Conservation (phyloP, 1,284 basidiomycete genomes). For the Naganishia liquefaciens region DNA sequence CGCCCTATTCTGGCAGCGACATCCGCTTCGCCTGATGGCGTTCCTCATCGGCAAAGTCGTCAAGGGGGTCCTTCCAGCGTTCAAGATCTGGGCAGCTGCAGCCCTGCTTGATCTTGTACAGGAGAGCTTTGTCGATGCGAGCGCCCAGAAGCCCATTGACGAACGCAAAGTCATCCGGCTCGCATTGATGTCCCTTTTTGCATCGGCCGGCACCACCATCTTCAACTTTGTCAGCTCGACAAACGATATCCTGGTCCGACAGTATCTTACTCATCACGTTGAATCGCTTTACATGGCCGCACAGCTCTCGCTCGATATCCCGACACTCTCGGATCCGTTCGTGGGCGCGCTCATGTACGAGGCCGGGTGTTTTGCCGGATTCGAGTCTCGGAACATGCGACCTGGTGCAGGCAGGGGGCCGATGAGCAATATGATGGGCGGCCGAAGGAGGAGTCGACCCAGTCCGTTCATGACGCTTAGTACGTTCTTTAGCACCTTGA, state of each 20-base stretch:
- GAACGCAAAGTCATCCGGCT: conserved; percentile 28
- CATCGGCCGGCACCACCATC: conserved; percentile 33
- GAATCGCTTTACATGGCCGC: conserved; percentile 74
- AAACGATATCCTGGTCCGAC: conserved; percentile 69
- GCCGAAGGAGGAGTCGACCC: background rate
- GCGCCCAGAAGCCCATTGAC: conserved; percentile 13
- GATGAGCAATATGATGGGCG: conserved; percentile 14
- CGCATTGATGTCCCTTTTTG: conserved; percentile 30
- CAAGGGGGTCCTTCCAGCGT: conserved; percentile 37
- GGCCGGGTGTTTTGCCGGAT: conserved; percentile 57
- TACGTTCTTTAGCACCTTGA: conserved; percentile 72
- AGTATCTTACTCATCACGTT: conserved; percentile 68
- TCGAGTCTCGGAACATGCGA: conserved; percentile 24
- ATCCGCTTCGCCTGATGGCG: conserved; percentile 29
- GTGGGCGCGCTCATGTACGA: conserved; percentile 75
- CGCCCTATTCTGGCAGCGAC: conserved; percentile 27
- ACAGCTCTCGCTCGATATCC: conserved; percentile 72
- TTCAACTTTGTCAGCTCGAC: conserved; percentile 38
- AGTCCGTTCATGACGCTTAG: conserved; percentile 47
- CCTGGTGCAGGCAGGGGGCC: conserved; percentile 15
- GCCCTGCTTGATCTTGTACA: conserved; percentile 40
- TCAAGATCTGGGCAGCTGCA: conserved; percentile 37
- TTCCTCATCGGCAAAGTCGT: conserved; percentile 34
- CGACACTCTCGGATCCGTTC: conserved; percentile 68
- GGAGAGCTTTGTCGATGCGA: conserved; percentile 32